These are phyloP conservation scores for Euphrasia arctica DNA, from an alignment of 305 asterid genomes.

Conservation along the genomic window DNA sequence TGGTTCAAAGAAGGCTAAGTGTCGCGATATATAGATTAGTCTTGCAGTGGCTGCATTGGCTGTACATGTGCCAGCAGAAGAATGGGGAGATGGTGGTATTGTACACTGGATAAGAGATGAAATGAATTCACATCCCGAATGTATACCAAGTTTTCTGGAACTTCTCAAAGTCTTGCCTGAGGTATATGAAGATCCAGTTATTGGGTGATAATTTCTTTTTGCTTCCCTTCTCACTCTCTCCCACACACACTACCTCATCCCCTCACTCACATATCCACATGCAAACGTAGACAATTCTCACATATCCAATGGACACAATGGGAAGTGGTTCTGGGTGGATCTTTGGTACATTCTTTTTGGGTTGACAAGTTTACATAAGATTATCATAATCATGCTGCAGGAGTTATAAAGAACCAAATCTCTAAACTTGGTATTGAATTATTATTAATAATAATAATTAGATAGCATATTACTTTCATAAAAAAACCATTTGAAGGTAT, in stretches of 20 bases:
- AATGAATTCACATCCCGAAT: constrained; percentile 90
- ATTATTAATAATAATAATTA: not conserved
- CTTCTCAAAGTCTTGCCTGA: constrained; percentile 96
- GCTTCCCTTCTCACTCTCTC: not conserved
- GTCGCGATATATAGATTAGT: constrained; percentile 73
- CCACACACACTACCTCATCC: not conserved
- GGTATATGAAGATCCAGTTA: constrained; percentile 43
- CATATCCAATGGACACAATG: not conserved
- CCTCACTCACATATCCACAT: not conserved
- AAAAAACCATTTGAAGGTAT: not conserved
- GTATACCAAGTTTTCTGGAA: constrained; percentile 91
- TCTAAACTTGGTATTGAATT: not conserved
- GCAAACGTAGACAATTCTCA: not conserved
- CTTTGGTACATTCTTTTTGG: constrained; percentile 7
- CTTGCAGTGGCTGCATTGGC: constrained; percentile 71
- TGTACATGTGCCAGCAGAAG: constrained; percentile 89
- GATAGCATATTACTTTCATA: not conserved
- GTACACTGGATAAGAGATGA: constrained; percentile 82
- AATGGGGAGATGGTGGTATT: constrained; percentile 98
- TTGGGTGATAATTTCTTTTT: not conserved
- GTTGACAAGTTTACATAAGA: constrained; percentile 3
- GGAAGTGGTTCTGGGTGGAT: constrained; percentile 11
- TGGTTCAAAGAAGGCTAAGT: constrained; percentile 43
- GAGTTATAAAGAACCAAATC: constrained; percentile 1
- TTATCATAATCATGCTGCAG: constrained; percentile 10